Conservation (phyloP, 2,329 filamentous ascomycete genomes). For the Byssoonygena ceratinophila region DNA sequence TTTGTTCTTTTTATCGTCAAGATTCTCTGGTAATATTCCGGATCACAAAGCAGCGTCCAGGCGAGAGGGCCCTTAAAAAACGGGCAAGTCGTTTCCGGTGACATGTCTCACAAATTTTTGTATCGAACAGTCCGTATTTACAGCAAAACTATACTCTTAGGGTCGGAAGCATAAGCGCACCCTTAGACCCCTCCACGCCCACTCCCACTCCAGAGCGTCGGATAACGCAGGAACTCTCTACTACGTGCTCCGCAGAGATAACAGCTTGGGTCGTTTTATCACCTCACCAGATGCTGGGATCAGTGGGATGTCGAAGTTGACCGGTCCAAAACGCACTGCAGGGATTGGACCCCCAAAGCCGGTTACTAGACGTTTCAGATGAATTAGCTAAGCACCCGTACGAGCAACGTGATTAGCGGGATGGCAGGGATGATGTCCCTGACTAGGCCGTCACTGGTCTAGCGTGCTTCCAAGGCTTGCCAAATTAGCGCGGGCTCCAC, state of each 20-base stretch:
- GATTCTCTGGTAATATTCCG: too few species aligned
- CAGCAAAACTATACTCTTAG: neutral
- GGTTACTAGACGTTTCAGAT: slow-evolving; percentile 3
- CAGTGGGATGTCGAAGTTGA: neutral
- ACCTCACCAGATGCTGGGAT: neutral
- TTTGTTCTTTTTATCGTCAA: too few species aligned
- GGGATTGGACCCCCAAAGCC: neutral
- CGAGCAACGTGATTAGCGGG: neutral
- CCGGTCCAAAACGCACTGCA: neutral
- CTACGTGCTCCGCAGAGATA: too few species aligned
- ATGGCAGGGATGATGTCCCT: neutral
- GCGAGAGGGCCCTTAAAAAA: too few species aligned
- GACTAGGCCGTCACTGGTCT: neutral
- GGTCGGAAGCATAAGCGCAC: neutral
- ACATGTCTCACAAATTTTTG: neutral
- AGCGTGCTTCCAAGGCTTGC: neutral
- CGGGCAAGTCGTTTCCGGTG: neutral
- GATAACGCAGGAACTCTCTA: slow-evolving; percentile 2
- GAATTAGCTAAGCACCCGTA: slow-evolving; percentile 1
- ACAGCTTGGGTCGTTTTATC: neutral
- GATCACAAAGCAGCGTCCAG: too few species aligned
- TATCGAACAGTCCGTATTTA: neutral
- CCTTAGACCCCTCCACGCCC: neutral
- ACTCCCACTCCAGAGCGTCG: neutral
- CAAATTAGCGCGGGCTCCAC: slow-evolving; percentile 3